Evolutionary conservation across 176 grass and related monocot species (phyloP).

Genomic region (Lolium perenne): DNA sequence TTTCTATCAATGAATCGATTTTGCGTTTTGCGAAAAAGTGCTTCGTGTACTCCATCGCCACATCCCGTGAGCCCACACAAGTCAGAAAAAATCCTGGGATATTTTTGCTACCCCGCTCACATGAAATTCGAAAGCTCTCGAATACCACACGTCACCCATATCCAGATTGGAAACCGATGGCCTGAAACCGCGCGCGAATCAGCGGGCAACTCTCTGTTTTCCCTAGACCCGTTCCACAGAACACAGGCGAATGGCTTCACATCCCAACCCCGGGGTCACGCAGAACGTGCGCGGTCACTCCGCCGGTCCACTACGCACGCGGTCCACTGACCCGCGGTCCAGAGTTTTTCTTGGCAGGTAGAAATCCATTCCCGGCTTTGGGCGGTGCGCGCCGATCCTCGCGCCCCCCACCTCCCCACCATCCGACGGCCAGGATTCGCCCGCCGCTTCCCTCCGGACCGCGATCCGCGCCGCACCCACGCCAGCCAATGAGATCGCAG

Average conservation of each 20-base stretch:
- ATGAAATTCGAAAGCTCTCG: background rate
- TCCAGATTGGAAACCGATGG: slow-evolving; percentile 35
- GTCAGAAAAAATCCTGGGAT: no score
- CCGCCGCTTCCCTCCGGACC: background rate
- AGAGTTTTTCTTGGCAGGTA: slow-evolving; percentile 50
- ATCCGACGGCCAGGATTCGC: slow-evolving; percentile 39
- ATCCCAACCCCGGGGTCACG: background rate
- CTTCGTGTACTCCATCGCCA: no score
- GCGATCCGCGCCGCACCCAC: background rate
- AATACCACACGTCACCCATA: slow-evolving; percentile 22
- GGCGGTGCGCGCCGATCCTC: background rate
- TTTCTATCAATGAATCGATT: no score
- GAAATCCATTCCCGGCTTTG: slow-evolving; percentile 9
- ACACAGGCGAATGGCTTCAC: background rate
- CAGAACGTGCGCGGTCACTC: rapidly evolving
- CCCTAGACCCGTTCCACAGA: slow-evolving; percentile 17
- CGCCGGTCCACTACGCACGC: slow-evolving; percentile 31
- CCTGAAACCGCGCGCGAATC: slow-evolving; percentile 31
- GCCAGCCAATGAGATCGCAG: slow-evolving; percentile 28
- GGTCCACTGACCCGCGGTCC: background rate
- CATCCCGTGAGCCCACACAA: no score
- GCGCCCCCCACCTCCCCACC: background rate
- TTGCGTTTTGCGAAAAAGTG: no score
- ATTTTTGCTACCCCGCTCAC: background rate
- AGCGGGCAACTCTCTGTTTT: background rate